These are phyloP conservation scores for Wickerhamomyces hampshirensis DNA, from an alignment of 805 yeast genomes.

Conservation along the genomic window DNA sequence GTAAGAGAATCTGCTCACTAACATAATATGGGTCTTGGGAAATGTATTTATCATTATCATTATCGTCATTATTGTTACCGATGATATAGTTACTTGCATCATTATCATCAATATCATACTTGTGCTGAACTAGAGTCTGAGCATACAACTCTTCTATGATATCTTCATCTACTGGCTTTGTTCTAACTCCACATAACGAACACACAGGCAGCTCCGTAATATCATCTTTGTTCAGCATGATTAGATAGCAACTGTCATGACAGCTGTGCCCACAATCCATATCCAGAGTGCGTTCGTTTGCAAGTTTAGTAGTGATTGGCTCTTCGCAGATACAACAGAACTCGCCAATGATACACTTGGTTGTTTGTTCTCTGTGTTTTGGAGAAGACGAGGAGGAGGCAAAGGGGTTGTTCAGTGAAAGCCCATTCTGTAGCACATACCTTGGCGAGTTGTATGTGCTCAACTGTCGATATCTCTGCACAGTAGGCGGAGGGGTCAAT, in stretches of 20 bases:
- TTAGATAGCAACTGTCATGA: constrained; percentile 39
- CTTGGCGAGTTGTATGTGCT: too few species aligned
- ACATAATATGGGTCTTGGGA: too few species aligned
- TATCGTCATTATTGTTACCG: constrained; percentile 3
- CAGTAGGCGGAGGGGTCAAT: constrained; percentile 21
- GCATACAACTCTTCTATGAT: constrained; percentile 23
- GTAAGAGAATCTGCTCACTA: constrained; percentile 5
- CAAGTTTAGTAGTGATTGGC: constrained; percentile 31
- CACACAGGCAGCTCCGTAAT: constrained; percentile 23
- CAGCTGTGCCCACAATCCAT: constrained; percentile 39
- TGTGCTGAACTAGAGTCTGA: constrained; percentile 6
- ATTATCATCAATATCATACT: not conserved
- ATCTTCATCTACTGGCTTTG: constrained; percentile 27
- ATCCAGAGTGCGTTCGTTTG: constrained; percentile 39
- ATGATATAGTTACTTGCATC: constrained; percentile 4
- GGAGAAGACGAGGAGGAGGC: not conserved
- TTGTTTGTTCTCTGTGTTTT: constrained; percentile 1
- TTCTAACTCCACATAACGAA: constrained; percentile 19
- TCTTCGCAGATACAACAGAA: constrained; percentile 43
- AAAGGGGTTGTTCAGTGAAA: too few species aligned
- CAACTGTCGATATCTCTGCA: constrained; percentile 3
- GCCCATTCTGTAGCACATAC: too few species aligned
- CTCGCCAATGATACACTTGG: constrained; percentile 21
- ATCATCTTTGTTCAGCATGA: constrained; percentile 23
- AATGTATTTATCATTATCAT: constrained; percentile 8